phyloP scores from a whole-genome alignment of 2,329 filamentous ascomycete species.

The Trichoderma asperellum region DNA sequence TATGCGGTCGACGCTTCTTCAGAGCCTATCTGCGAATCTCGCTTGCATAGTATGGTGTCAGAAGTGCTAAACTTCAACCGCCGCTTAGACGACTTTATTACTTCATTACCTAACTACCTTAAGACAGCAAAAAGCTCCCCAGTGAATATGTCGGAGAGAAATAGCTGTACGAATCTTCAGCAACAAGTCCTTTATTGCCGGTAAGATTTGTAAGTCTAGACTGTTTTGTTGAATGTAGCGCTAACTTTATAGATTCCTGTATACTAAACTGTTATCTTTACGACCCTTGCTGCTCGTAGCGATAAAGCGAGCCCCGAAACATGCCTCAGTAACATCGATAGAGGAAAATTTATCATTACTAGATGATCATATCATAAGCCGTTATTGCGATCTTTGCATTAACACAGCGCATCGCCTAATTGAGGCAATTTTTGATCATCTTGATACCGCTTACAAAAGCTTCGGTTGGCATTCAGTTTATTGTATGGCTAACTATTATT shows the following conservation, averaged over 20 bases:
- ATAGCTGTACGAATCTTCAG: neutral
- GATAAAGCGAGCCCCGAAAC: neutral
- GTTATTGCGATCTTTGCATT: neutral
- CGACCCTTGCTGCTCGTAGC: neutral
- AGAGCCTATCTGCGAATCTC: neutral
- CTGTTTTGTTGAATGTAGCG: neutral
- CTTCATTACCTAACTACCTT: neutral
- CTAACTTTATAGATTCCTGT: neutral
- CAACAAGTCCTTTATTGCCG: neutral
- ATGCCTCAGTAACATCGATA: neutral
- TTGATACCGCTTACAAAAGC: neutral
- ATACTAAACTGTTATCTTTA: neutral
- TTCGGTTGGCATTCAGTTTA: neutral
- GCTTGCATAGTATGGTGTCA: neutral
- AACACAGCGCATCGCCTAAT: neutral
- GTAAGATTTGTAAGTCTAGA: neutral
- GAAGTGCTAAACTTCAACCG: neutral
- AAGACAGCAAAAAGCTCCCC: neutral
- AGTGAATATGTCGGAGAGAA: neutral
- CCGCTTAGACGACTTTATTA: neutral
- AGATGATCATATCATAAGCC: neutral
- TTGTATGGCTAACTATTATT: neutral
- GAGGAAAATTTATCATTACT: neutral
- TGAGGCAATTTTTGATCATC: neutral
- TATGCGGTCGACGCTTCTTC: neutral